Evolutionary conservation across 202 grass and related monocot species (phyloP).

Genomic region (Zoysia matrella): DNA sequence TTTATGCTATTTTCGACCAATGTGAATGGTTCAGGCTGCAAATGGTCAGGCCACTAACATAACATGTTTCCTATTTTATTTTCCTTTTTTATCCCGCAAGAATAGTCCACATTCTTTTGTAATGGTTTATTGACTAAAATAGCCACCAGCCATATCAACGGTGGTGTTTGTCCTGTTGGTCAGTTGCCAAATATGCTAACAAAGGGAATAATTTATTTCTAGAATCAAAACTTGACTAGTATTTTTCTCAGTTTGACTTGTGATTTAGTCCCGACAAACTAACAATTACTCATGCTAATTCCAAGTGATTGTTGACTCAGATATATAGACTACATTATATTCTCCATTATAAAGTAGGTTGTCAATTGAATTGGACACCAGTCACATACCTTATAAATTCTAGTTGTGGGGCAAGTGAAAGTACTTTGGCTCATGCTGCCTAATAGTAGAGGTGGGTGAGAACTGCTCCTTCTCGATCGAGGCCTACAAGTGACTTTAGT

Average conservation of each 20-base stretch:
- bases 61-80: neutral
- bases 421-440: too few species aligned
- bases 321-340: conserved; percentile 11
- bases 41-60: neutral
- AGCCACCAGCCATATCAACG: conserved; percentile 10
- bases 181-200: conserved; percentile 9
- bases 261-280: conserved; percentile 2
- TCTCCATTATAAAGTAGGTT: neutral
- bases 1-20: neutral
- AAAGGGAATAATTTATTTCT: neutral
- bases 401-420: too few species aligned
- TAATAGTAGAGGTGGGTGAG: too few species aligned
- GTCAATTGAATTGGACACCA: too few species aligned
- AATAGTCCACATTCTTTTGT: neutral
- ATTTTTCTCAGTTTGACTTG: conserved; percentile 13
- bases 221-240: conserved; percentile 18
- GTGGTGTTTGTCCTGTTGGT: neutral
- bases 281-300: neutral
- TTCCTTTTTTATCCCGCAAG: too few species aligned
- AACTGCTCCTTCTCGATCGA: too few species aligned
- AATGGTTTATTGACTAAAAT: conserved; percentile 7
- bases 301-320: conserved; percentile 7
- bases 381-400: too few species aligned
- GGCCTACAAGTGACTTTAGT: too few species aligned
- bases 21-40: conserved; percentile 14